A percentile compares a stretch with the other conserved stretches of the same genome.
Conservation (phyloP, 129 eudicot species). For the sunflower (Helianthus annuus) region HanXRQr2.0-SUNRISE NC_035445.2:83739337-83739836, state of each 20-base stretch:
- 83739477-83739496: neutral
- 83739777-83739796: constrained; percentile 78
- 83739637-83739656: neutral
- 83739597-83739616: neutral
- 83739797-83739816: constrained; percentile 76
- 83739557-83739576: neutral
- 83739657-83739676: neutral
- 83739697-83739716: neutral
- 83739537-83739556: neutral
- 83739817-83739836: constrained; percentile 81
- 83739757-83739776: constrained; percentile 74
- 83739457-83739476: neutral
- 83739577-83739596: neutral
- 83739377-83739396: neutral
- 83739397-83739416: neutral
- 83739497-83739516: neutral
- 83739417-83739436: neutral
- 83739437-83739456: neutral
- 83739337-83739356: neutral
- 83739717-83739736: neutral
- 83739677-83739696: neutral
- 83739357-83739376: neutral
- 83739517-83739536: neutral
- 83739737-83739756: constrained; percentile 93
- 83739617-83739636: neutral